These are phyloP conservation scores for Aegilops speltoides DNA, from an alignment of 176 grass and related monocot species.

Conservation along the genomic window DNA sequence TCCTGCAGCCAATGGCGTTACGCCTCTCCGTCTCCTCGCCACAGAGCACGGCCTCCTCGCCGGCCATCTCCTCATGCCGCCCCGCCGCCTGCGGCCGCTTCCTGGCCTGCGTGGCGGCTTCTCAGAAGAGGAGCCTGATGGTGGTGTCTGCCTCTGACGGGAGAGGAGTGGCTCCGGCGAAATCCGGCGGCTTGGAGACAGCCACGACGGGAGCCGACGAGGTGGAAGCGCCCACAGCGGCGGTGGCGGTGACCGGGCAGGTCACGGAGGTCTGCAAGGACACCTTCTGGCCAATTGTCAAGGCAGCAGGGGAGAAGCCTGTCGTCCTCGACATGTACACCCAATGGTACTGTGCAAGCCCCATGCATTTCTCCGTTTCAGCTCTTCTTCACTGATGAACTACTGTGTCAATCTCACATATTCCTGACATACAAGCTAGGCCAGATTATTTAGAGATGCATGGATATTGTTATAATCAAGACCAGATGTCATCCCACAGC, in stretches of 20 bases:
- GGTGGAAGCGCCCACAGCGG: constrained; percentile 5
- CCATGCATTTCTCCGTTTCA: background rate
- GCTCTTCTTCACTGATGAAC: background rate
- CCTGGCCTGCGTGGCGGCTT: constrained; percentile 17
- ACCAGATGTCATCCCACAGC: background rate
- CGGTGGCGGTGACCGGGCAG: constrained; percentile 54
- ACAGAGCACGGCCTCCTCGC: constrained; percentile 39
- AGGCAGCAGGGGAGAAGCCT: constrained; percentile 67
- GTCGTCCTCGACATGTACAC: constrained; percentile 99
- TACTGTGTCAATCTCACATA: background rate
- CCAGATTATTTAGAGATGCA: background rate
- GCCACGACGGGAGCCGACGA: constrained; percentile 36
- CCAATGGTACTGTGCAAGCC: constrained; percentile 60
- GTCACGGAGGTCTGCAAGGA: constrained; percentile 93
- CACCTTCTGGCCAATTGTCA: constrained; percentile 93
- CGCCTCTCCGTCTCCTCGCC: constrained; percentile 64
- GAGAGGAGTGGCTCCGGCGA: constrained; percentile 26
- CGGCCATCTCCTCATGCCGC: constrained; percentile 54
- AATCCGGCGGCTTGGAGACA: constrained; percentile 60
- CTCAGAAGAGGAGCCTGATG: constrained; percentile 36
- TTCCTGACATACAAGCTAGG: background rate
- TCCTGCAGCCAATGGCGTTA: constrained; percentile 67
- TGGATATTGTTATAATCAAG: background rate
- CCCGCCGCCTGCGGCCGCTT: constrained; percentile 30
- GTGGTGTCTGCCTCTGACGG: constrained; percentile 21